Evolutionary conservation across 306 rosid species (phyloP), one percentile per base, ranked within the genome.

Genomic region (Aeschynomene evenia): DNA sequence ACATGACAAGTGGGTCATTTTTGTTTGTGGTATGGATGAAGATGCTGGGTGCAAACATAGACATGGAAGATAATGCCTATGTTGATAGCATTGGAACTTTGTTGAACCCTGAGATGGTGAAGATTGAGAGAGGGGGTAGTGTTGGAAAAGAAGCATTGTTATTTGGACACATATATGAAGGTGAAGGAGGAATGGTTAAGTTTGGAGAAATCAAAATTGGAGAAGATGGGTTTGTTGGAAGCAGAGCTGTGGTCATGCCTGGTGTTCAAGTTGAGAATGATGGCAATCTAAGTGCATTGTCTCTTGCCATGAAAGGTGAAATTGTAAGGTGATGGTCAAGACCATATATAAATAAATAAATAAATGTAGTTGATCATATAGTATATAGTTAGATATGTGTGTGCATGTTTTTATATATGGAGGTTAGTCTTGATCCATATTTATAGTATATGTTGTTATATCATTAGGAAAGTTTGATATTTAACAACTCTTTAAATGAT

Each of bases 21-120:
- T 55, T 85, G 52, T 82, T 86, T 53, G 50, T 85, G n/a, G 10
- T 84, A 15, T 83, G 92, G 88, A 93, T 93, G 98, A 93, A 81
- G 78, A n/a, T 93, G 58, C 90, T 93, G 98, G 98, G 98, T 56
- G 75, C 98, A 13, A 76, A 81, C 0, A 61, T 90, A 10, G 96
- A 86, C 2, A 16, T 82, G 74, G 86, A 81, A 26, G 67, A 69
- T 73, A 88, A 70, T 7, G 77, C 65, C 24, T 93, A 93, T 51
- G 88, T 93, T 2, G 98, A 93, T 69, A 88, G 91, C 83, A 70
- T 75, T 86, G 98, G 90, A 29, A 89, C 92, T 19, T 50, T 85
- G 78, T 70, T 93, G 51, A 93, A 90, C 56, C 98, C 97, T 0
- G 98, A 93, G 67, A 93, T 93, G 98, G 91, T 93, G 83, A 89